Evolutionary conservation across 225 moss, liverwort and hornwort genomes (phyloP), one percentile per base, ranked within the genome.

Genomic region (Climacium dendroides): DNA sequence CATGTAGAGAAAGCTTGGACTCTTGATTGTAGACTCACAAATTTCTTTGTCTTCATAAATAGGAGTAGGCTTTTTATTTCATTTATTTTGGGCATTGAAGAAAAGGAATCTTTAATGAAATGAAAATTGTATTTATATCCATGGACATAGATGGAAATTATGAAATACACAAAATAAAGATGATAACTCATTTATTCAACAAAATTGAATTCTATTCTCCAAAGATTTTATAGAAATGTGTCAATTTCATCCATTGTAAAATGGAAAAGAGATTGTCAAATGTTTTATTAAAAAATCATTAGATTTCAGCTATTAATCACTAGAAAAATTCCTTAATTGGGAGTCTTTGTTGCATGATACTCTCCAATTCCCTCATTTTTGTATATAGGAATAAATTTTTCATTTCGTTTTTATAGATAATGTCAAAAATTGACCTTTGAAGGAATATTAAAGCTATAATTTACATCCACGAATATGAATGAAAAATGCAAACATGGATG

Each of bases 1-100:
- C 6, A 16, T 47, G 16, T 0, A 17, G 0, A 73, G 1, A 45
- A 73, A 18, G 18, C 6, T 45, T 1, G 0, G 18, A 47, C 3
- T 29, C 6, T 47, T 10, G 2, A 73, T 47, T 73, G 30, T 4
- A 28, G 2, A 23, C 6, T 28, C 3, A 16, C 28, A 28, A 43
- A 16, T 43, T 43, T 43, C 3, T 1, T 17, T 29, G 0, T 45
- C 23, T 69, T 39, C 1, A 24, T 69, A 14, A 39, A 39, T 24
- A 24, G 24, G 37, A 39, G 0, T 39, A 39, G 3, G 3, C 0
- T 37, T 39, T 37, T 39, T 14, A 69, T 39, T 13, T 67, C 4
- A 37, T 23, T 67, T 24, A 37, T 67, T n/a, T 22, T 13, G 2
- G 13, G 7, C 2, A 67, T 0, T 37, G 37, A 4, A 67, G 0